Base-by-base conservation (phyloP, 1,284 basidiomycete genomes). In the Cutaneotrichosporon sp. region DNA sequence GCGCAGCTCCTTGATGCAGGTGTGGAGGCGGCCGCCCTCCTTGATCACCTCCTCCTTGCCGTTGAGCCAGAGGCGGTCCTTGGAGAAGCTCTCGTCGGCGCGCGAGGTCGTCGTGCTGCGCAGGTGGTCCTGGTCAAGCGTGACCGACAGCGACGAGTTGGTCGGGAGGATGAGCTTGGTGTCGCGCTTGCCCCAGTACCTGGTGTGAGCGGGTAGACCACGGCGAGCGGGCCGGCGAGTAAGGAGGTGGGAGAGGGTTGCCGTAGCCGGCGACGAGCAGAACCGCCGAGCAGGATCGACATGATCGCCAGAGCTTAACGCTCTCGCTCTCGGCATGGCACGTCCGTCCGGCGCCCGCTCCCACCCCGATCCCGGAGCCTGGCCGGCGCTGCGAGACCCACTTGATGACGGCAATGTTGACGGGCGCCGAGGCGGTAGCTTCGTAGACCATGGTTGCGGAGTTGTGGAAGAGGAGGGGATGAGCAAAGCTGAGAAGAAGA, bases 151-250 rank as follows among this genome's bases (percentile, higher is more conserved):
- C 24, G 95, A 98, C 7, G 93, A 93, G 82, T 99, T 99, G 69
- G 95, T 98, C 31, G 95, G 95, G 58, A 99, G 84, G 76, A 98
- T 97, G 67, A 99, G 87, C 69, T 88, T 87, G 10, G 92, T 95
- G 81, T 98, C 90, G 68, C 95, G 89, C 82, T 99, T 99, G 69
- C 95, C 95, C 95, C 95, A 99, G 83, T 95, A 95, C 77, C 92
- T 94, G 59, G 60, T n/a, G 66, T 65, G 52, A 67, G 69, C 53
- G 16, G 11, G 25, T 34, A 10, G 49, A 20, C 24, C 20, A 8
- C n/a, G n/a, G n/a, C n/a, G n/a, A n/a, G n/a, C n/a, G n/a, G n/a
- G n/a, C n/a, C n/a, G n/a, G n/a, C n/a, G n/a, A n/a, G n/a, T n/a
- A n/a, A n/a, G n/a, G n/a, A n/a, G n/a, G n/a, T n/a, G n/a, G n/a